A percentile compares a stretch with the other conserved stretches of the same genome.
Conservation (phyloP, 2,329 filamentous ascomycete genomes). For the Phialophora macrospora region DNA sequence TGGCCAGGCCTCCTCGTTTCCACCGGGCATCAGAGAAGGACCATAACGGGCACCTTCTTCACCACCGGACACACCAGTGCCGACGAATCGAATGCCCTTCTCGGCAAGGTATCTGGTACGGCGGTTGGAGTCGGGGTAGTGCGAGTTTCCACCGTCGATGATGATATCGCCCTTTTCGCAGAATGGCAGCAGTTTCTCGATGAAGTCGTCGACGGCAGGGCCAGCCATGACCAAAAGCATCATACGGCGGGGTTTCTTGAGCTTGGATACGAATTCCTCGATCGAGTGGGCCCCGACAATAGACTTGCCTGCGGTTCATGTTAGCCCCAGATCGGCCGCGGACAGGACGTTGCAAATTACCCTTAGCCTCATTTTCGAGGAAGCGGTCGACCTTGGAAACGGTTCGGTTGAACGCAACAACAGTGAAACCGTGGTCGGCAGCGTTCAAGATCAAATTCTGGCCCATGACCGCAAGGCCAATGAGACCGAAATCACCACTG, state of each 20-base stretch:
- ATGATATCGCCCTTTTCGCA: slow-evolving; percentile 92
- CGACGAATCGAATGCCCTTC: slow-evolving; percentile 96
- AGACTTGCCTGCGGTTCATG: slow-evolving; percentile 71
- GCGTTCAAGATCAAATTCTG: slow-evolving; percentile 90
- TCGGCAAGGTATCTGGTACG: slow-evolving; percentile 82
- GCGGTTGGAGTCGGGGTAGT: slow-evolving; percentile 99
- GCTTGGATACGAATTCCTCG: slow-evolving; percentile 93
- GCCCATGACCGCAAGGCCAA: slow-evolving; percentile 88
- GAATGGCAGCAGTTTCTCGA: slow-evolving; percentile 86
- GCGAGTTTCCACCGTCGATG: slow-evolving; percentile 98
- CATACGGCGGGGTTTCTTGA: slow-evolving; percentile 94
- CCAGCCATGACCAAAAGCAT: slow-evolving; percentile 99
- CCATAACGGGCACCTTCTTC: slow-evolving; percentile 99
- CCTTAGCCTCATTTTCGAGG: slow-evolving; percentile 88
- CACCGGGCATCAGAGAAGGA: slow-evolving; percentile 97
- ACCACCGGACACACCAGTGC: slow-evolving; percentile 96
- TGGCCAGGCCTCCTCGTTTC: slow-evolving; percentile 97
- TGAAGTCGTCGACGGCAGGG: slow-evolving; percentile 98
- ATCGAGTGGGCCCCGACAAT: slow-evolving; percentile 91
- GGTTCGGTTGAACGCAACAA: slow-evolving; percentile 98
- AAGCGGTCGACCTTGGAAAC: slow-evolving; percentile 97
- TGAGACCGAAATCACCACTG: slow-evolving; percentile 88
- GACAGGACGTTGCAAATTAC: slow-evolving; percentile 46
- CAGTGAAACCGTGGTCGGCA: slow-evolving; percentile 91
- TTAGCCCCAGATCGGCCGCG: slow-evolving; percentile 41